Evolutionary conservation across 2,329 filamentous ascomycete species (phyloP).

Genomic region (Aspergillus japonicus): DNA sequence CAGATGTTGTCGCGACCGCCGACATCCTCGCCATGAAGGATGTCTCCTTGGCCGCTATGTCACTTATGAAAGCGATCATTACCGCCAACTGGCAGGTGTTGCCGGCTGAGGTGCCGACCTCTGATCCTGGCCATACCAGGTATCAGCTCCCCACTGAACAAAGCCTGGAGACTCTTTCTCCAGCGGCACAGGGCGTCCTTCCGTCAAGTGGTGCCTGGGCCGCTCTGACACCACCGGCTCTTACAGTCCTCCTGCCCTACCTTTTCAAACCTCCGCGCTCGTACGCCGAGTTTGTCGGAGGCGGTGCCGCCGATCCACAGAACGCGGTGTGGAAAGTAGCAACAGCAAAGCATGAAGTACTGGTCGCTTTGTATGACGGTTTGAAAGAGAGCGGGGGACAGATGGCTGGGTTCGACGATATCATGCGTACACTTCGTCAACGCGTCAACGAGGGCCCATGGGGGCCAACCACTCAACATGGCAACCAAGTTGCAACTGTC

Average conservation of each 20-base stretch:
- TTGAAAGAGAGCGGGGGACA: slow-evolving; percentile 40
- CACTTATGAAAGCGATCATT: slow-evolving; percentile 53
- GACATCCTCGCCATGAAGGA: slow-evolving; percentile 59
- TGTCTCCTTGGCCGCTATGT: slow-evolving; percentile 55
- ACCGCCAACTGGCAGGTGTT: slow-evolving; percentile 55
- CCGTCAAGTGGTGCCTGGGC: slow-evolving; percentile 50
- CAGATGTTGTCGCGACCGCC: slow-evolving; percentile 53
- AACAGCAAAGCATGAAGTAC: slow-evolving; percentile 56
- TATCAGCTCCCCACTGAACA: slow-evolving; percentile 44
- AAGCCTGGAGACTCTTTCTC: slow-evolving; percentile 37
- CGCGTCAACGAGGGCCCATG: slow-evolving; percentile 44
- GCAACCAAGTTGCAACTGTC: slow-evolving; percentile 37
- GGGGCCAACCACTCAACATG: slow-evolving; percentile 35
- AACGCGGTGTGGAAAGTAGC: slow-evolving; percentile 59
- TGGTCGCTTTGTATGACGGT: slow-evolving; percentile 49
- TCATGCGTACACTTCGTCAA: slow-evolving; percentile 40
- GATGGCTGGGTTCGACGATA: slow-evolving; percentile 39
- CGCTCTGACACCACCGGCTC: slow-evolving; percentile 52
- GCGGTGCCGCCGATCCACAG: slow-evolving; percentile 56
- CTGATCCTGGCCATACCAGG: slow-evolving; percentile 22
- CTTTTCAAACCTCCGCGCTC: slow-evolving; percentile 57
- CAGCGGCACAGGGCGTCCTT: slow-evolving; percentile 35
- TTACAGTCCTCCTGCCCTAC: slow-evolving; percentile 54
- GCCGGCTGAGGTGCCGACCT: slow-evolving; percentile 28
- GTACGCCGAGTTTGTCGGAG: slow-evolving; percentile 58